Evolutionary conservation across 1,284 basidiomycete species (phyloP).

Genomic region (Coniferiporia sulphurascens): DNA sequence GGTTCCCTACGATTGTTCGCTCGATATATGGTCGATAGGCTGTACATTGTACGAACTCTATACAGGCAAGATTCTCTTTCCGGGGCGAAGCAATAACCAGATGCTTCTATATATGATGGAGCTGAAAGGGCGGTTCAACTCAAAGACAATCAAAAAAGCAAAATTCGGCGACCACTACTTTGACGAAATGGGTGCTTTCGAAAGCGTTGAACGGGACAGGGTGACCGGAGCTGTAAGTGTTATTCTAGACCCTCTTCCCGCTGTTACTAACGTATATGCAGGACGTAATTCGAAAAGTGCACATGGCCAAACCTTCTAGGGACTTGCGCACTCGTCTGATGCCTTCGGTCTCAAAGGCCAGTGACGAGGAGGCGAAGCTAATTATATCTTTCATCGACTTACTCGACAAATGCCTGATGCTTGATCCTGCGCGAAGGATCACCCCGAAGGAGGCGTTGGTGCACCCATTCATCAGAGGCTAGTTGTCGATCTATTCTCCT

Average conservation of each 20-base stretch:
- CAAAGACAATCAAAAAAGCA: conserved; percentile 92
- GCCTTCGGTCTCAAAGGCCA: conserved; percentile 74
- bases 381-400: conserved; percentile 86
- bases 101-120: conserved; percentile 98
- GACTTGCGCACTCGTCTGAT: conserved; percentile 83
- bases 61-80: conserved; percentile 98
- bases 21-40: conserved; percentile 97
- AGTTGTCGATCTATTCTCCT: conserved; percentile 13
- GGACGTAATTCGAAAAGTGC: conserved; percentile 79
- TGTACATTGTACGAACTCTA: conserved; percentile 98
- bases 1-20: conserved; percentile 87
- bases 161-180: conserved; percentile 92
- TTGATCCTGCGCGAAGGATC: conserved; percentile 88
- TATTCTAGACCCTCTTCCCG: conserved; percentile 6
- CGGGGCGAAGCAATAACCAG: conserved; percentile 95
- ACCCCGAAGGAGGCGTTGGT: conserved; percentile 83
- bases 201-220: conserved; percentile 78
- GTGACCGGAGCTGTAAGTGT: conserved; percentile 74
- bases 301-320: conserved; percentile 77
- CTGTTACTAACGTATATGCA: conserved; percentile 29
- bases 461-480: conserved; percentile 84
- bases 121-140: conserved; percentile 89
- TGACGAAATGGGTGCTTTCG: conserved; percentile 83
- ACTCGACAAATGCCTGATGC: conserved; percentile 83
- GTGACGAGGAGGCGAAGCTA: conserved; percentile 84